Base-by-base conservation (phyloP, 805 yeast species). In the Kregervanrija fluxuum region DNA sequence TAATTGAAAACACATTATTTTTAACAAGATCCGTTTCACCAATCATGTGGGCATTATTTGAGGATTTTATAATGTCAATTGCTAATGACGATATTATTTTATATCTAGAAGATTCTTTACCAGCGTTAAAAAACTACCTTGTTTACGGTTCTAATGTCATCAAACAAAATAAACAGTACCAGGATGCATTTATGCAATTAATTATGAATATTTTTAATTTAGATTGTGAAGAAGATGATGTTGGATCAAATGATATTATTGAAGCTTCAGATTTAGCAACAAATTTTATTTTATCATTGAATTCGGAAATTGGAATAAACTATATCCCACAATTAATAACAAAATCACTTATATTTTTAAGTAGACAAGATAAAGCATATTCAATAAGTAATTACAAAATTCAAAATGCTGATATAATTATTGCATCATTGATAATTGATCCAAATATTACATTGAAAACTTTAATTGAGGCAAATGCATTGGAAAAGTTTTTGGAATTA, bases 1-100 rank as follows among this genome's bases (percentile, higher is more conserved):
- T 93, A 55, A 79, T 86, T 46, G 91, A 84, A 53, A 81, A 80
- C 54, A 77, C 85, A 43, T 74, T 89, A 14, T 85, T 83, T 59
- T 61, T 80, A 46, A 64, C 79, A 8, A 73, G 85, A 59, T 54
- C 61, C 13, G 76, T 85, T 14, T 77, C 88, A 2, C 84, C 85
- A 6, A 64, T 70, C 31, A 79, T 89, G 70, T 91, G 97, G 96
- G 70, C 71, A 44, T 64, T 82, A 39, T 80, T 88, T 53, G 77
- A 72, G 42, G 59, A 68, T 38, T 62, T 85, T 61, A 68, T 68
- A 33, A 48, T 47, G 15, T 54, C 61, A 8, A 46, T 65, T 22
- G 44, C 59, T 42, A 51, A 55, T 13, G 79, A 79, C 16, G 68
- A 75, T 54, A 84, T 87, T 5, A 65, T 80, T 14, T 67, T 79